A percentile compares a stretch with the other conserved stretches of the same genome.
Conservation (phyloP, 768 basidiomycete species). For the Pholiota microspora region DNA sequence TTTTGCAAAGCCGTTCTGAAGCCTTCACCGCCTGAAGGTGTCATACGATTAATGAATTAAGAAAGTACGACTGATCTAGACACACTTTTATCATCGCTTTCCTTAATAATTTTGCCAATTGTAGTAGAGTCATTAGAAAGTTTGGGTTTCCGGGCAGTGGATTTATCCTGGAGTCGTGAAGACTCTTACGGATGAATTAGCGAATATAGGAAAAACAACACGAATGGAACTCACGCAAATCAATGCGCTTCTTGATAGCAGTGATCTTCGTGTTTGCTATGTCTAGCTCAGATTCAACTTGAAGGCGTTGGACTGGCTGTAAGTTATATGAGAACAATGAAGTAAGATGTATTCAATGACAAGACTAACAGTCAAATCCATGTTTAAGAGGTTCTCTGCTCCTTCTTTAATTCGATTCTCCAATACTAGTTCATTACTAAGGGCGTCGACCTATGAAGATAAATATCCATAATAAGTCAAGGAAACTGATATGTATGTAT, state of each 20-base stretch:
- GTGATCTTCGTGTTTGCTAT: slow-evolving; percentile 75
- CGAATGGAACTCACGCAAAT: slow-evolving; percentile 39
- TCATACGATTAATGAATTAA: neutral
- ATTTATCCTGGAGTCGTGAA: slow-evolving; percentile 20
- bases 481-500: neutral
- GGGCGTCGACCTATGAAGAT: slow-evolving; percentile 53
- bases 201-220: neutral
- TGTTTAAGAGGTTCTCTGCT: slow-evolving; percentile 84
- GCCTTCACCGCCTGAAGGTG: slow-evolving; percentile 49
- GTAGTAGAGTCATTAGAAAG: slow-evolving; percentile 12
- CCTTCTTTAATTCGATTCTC: slow-evolving; percentile 88
- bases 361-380: slow-evolving; percentile 50
- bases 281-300: slow-evolving; percentile 77
- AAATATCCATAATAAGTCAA: neutral
- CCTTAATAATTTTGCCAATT: slow-evolving; percentile 17
- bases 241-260: slow-evolving; percentile 57
- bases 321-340: slow-evolving; percentile 5
- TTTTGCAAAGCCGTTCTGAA: slow-evolving; percentile 71
- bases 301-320: slow-evolving; percentile 62
- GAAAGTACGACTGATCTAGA: neutral
- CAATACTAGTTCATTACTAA: slow-evolving; percentile 67
- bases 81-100: slow-evolving; percentile 40
- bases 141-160: slow-evolving; percentile 14
- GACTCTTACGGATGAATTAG: slow-evolving; percentile 26
- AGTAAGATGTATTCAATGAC: neutral